These are phyloP conservation scores for Microcyclospora pomicola DNA, from an alignment of 2,329 filamentous ascomycete species.

Conservation along the genomic window DNA sequence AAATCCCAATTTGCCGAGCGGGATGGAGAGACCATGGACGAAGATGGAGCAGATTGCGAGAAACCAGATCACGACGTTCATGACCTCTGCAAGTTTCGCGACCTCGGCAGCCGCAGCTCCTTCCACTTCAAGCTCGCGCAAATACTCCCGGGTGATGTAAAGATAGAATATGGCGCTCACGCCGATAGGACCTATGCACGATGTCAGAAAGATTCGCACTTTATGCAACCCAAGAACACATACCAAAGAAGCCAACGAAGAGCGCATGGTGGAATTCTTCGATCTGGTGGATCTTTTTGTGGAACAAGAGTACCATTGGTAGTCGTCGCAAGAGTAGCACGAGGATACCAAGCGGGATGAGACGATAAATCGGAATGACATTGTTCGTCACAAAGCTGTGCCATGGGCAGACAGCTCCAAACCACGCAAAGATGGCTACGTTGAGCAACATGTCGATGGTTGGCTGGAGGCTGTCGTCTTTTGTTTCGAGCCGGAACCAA, in stretches of 20 bases:
- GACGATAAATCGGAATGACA: conserved; percentile 58
- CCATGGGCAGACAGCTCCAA: conserved; percentile 78
- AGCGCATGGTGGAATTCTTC: conserved; percentile 58
- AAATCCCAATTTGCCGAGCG: conserved; percentile 51
- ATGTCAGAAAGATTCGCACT: too few species aligned
- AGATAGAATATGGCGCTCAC: conserved; percentile 86
- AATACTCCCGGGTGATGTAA: conserved; percentile 65
- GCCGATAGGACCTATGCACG: conserved; percentile 49
- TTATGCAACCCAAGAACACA: too few species aligned
- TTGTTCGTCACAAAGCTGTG: conserved; percentile 49
- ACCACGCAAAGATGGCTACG: conserved; percentile 80
- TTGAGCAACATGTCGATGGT: conserved; percentile 94
- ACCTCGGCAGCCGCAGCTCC: conserved; percentile 53
- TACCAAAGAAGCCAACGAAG: conserved; percentile 82
- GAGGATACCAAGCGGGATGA: conserved; percentile 59
- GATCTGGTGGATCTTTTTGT: conserved; percentile 62
- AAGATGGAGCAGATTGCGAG: conserved; percentile 70
- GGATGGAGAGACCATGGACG: conserved; percentile 71
- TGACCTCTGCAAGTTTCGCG: conserved; percentile 47
- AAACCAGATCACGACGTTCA: conserved; percentile 73
- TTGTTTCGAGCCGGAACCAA: conserved; percentile 80
- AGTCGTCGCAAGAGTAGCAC: conserved; percentile 65
- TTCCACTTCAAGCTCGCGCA: conserved; percentile 44
- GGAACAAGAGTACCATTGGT: conserved; percentile 60
- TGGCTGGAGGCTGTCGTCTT: conserved; percentile 84